Conservation (phyloP, 805 yeast species). For the Sugiyamaella lignohabitans region DNA sequence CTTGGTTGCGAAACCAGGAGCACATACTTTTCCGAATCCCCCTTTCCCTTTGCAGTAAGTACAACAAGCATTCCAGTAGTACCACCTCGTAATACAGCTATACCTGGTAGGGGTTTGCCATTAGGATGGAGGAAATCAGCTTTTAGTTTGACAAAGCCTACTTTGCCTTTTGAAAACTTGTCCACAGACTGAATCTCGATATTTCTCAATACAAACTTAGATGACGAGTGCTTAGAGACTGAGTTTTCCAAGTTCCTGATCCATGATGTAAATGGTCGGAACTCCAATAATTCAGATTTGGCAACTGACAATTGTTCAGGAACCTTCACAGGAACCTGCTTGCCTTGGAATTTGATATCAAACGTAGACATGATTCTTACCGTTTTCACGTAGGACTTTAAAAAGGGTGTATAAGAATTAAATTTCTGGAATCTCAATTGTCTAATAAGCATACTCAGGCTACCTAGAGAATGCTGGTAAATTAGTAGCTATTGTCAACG, state of each 20-base stretch:
- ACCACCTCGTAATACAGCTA: slow-evolving; percentile 25
- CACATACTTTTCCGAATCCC: slow-evolving; percentile 6
- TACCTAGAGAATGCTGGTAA: no score
- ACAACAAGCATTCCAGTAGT: slow-evolving; percentile 25
- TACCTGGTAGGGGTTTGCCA: slow-evolving; percentile 22
- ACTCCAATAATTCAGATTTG: slow-evolving; percentile 5
- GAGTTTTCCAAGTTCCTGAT: background rate
- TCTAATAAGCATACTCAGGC: no score
- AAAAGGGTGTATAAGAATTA: no score
- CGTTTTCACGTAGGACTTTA: no score
- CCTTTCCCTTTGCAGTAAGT: background rate
- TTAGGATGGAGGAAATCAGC: slow-evolving; percentile 20
- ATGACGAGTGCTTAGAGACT: background rate
- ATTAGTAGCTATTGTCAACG: no score
- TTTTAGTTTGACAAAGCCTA: slow-evolving; percentile 25
- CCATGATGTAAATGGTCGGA: slow-evolving; percentile 16
- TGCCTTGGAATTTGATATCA: background rate
- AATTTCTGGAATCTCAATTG: no score
- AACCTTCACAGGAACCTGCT: slow-evolving; percentile 2
- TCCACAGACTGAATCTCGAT: slow-evolving; percentile 24
- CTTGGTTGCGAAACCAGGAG: slow-evolving; percentile 24
- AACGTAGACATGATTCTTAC: background rate
- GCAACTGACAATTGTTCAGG: background rate
- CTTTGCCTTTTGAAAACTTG: slow-evolving; percentile 13
- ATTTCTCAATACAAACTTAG: slow-evolving; percentile 11